Base-by-base conservation (phyloP, 2,329 filamentous ascomycete species). In the Xylaria digitata region DNA sequence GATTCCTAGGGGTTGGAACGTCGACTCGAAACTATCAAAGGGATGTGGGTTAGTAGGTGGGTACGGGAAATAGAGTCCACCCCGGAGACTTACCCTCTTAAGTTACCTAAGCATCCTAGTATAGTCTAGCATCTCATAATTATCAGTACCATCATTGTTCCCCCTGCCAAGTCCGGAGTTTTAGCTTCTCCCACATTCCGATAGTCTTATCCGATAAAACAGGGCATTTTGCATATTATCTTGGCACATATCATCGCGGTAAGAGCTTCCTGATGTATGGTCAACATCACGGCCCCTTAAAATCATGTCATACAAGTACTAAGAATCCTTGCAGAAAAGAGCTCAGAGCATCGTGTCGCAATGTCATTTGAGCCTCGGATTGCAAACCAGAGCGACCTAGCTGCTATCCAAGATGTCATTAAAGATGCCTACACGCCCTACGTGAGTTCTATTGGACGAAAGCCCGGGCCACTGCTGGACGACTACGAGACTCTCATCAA, bases 401-500 rank as follows among this genome's bases (percentile, higher is more conserved):
- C 17, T 1, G 42, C 55, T 17, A 13, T 67, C 13, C 60, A 60
- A 52, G 19, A 52, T 17, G 9, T 67, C 43, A 37, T 67, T 54
- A 26, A 45, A 52, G 54, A 54, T 15, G 65, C 65, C 4, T 67
- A 67, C 17, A 59, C 48, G 23, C 65, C 65, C 17, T 67, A 55
- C 11, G 55, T 59, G 23, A 52, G n/a, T 7, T 13, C n/a, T 13
- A 67, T 67, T 55, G 65, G 65, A 32, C 49, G 15, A 23, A 56
- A 63, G 37, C 65, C 65, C 13, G 65, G 65, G 11, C 65, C 65
- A 23, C 19, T 67, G 55, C 37, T 67, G 11, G 65, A 67, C 30
- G 48, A 67, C 49, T 67, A 67, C 26, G 42, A 63, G 23, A 19
- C 60, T 11, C 65, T 59, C 43, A 48, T 67, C 48, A 42, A 40